These are phyloP conservation scores for slime mould (Dictyostelium discoideum) DNA, from an alignment of 78 protist genomes.

Conservation along the genomic window DNA sequence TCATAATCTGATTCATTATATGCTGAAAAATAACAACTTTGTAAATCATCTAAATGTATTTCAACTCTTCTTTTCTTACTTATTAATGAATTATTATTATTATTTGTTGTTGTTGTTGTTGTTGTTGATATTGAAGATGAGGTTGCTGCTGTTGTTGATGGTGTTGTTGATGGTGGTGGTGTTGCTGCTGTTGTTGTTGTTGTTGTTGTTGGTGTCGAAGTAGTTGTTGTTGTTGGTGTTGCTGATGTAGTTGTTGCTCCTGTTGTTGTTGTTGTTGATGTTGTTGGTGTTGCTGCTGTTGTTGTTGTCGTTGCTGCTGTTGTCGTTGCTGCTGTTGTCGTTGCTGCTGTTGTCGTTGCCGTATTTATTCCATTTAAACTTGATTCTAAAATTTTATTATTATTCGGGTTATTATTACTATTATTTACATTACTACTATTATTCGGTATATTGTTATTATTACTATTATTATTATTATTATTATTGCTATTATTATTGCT, in stretches of 20 bases:
- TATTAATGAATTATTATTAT: not conserved
- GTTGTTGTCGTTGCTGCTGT: not conserved
- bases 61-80: slow-evolving; percentile 61
- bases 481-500: not conserved
- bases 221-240: not conserved
- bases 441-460: not conserved
- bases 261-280: not conserved
- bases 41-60: slow-evolving; percentile 79
- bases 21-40: slow-evolving; percentile 72
- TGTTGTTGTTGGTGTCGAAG: not conserved
- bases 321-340: not conserved
- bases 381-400: not conserved
- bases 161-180: not conserved
- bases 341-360: not conserved
- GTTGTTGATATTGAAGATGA: not conserved
- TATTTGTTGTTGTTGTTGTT: not conserved
- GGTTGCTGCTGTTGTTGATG: not conserved
- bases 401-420: not conserved
- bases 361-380: not conserved
- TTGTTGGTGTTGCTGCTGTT: not conserved
- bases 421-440: not conserved
- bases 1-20: slow-evolving; percentile 30
- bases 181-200: not conserved
- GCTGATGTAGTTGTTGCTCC: not conserved
- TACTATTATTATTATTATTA: not conserved